Percentiles rank a stretch among this genome's conserved stretches.
phyloP scores from a whole-genome alignment of 1,139 yeast genomes.

The Pichia sp. region DNA sequence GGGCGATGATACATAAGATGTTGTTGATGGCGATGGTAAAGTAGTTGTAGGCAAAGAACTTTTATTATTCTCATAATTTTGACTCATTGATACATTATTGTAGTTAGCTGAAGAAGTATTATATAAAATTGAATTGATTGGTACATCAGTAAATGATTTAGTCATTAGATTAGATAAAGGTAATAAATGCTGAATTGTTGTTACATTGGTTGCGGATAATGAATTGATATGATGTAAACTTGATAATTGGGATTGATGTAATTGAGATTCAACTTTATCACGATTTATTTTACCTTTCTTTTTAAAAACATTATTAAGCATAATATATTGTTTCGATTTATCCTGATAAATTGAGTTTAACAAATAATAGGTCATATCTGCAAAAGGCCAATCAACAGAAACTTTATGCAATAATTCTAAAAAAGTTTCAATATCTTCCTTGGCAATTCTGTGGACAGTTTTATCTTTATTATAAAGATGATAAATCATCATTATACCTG shows the following conservation, averaged over 20 bases:
- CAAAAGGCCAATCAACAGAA: conserved; percentile 21
- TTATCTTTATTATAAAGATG: conserved; percentile 35
- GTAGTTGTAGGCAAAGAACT: neutral
- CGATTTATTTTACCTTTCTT: neutral
- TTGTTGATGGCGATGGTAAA: neutral
- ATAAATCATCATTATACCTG: conserved; percentile 66
- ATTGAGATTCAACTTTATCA: no score
- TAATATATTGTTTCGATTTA: conserved; percentile 18
- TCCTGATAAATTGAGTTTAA: conserved; percentile 21
- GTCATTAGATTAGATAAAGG: neutral
- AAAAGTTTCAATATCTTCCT: conserved; percentile 19
- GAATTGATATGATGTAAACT: neutral
- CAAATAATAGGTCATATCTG: conserved; percentile 19
- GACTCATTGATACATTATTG: neutral
- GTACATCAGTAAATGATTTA: neutral
- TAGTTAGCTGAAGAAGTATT: neutral
- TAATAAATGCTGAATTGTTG: neutral
- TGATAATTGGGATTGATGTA: no score
- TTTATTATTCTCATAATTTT: neutral
- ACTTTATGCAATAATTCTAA: conserved; percentile 17
- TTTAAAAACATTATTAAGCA: conserved; percentile 17
- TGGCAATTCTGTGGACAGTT: conserved; percentile 20
- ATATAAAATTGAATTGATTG: neutral
- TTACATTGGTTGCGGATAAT: neutral
- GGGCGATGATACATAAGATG: neutral